Evolutionary conservation across 2,329 filamentous ascomycete genomes (phyloP), one percentile per base, ranked within the genome.

Genomic region (Decorospora gaudefroyi): DNA sequence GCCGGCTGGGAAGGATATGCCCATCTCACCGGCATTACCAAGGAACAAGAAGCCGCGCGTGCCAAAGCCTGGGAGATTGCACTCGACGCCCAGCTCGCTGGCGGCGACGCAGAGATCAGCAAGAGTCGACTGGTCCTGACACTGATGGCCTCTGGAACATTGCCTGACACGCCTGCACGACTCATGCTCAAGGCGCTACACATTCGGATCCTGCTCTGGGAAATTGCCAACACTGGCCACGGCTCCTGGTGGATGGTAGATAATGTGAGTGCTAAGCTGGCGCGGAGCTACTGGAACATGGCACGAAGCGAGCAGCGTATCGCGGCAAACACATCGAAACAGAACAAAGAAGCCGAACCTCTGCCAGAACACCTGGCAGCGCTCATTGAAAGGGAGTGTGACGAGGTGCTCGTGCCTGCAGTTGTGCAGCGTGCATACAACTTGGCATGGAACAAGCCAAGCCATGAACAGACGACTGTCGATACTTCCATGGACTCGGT

Each of bases 61-160:
- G 81, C 95, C 61, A 93, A 95, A 72, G 89, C 90, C 0, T 97
- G 92, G 92, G 82, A 86, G 22, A 96, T 96, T 61, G 91, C 91
- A 10, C 80, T 96, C 41, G 92, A 97, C 69, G 90, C 92, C 17
- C 92, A 96, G 68, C 79, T 97, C 13, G 89, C 89, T 7, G 92
- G 92, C 28, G 91, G 92, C 10, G 92, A 96, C 69, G 81, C 86
- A 6, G 88, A 95, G 67, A 87, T 96, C 57, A 95, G 87, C 76
- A 90, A 87, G 70, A 90, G 88, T 68, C 84, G 92, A 35, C 78
- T 96, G 21, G 82, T 92, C 0, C 76, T 96, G 35, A 96, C 91
- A 0, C 78, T 96, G 17, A 85, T 96, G 61, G 90, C 91, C 6
- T 95, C 91, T 1, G 86, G 86, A 16, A 96, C 91, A 0, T 77